These are phyloP conservation scores for Leucocoprinus sp. DNA, from an alignment of 768 basidiomycete species.

Conservation along the genomic window DNA sequence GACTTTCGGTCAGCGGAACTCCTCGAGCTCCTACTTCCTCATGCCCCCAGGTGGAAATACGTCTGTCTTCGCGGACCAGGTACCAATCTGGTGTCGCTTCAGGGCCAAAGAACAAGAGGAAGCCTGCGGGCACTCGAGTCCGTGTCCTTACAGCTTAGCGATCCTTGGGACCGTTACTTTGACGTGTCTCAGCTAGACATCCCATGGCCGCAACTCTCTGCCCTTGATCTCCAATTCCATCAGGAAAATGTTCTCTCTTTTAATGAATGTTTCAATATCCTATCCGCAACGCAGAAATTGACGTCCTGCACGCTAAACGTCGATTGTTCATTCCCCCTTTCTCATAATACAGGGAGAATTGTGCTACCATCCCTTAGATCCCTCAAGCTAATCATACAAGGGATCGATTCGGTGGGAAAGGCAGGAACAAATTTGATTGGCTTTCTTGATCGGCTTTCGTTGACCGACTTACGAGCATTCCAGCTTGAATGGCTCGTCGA, in stretches of 20 bases:
- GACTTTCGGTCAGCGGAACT: conserved; percentile 21
- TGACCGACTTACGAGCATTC: conserved; percentile 24
- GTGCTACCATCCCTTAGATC: conserved; percentile 24
- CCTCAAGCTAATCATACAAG: conserved; percentile 27
- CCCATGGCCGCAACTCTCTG: conserved; percentile 33
- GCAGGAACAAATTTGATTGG: conserved; percentile 19
- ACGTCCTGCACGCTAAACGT: conserved; percentile 25
- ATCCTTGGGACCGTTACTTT: conserved; percentile 17
- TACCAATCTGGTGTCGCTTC: conserved; percentile 19
- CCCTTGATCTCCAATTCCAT: conserved; percentile 29
- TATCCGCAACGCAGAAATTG: conserved; percentile 25
- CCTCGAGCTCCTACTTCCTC: conserved; percentile 22
- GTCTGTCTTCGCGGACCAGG: conserved; percentile 27
- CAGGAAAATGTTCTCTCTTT: conserved; percentile 25
- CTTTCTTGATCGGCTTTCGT: conserved; percentile 25
- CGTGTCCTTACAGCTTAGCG: conserved; percentile 24
- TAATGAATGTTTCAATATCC: conserved; percentile 26
- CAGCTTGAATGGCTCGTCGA: conserved; percentile 28
- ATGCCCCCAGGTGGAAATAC: conserved; percentile 29
- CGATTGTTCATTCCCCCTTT: conserved; percentile 19
- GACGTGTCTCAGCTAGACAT: conserved; percentile 21
- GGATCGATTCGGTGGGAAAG: conserved; percentile 12
- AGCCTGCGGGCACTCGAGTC: conserved; percentile 23
- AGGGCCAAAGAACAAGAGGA: conserved; percentile 14
- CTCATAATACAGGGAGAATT: conserved; percentile 10